Conservation (phyloP, 768 basidiomycete genomes). For the Mycena capillaripes region DNA sequence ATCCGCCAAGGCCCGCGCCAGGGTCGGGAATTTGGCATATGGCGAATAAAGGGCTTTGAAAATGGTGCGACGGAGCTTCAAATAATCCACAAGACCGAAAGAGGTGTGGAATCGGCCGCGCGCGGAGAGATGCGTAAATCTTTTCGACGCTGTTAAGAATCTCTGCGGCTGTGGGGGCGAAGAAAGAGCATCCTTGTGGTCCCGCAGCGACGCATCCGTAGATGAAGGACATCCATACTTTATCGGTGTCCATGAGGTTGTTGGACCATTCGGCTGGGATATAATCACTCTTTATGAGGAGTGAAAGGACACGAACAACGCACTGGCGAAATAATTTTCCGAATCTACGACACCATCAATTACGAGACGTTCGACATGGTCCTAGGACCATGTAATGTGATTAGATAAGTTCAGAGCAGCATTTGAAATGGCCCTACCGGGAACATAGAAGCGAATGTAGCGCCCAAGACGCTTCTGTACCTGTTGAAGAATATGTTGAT, state of each 20-base stretch:
- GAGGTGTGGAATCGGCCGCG: constrained; percentile 48
- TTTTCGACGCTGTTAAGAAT: constrained; percentile 53
- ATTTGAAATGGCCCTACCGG: constrained; percentile 11
- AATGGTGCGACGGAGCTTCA: constrained; percentile 43
- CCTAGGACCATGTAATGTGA: constrained; percentile 6
- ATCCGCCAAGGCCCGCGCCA: constrained; percentile 53
- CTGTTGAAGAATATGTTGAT: constrained; percentile 8
- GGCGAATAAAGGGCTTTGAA: constrained; percentile 54
- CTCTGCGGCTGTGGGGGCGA: constrained; percentile 49
- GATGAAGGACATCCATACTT: constrained; percentile 52
- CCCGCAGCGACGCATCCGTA: constrained; percentile 54
- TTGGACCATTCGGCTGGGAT: constrained; percentile 22
- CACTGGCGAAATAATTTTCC: constrained; percentile 32
- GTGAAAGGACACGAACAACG: neutral
- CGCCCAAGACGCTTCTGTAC: constrained; percentile 32
- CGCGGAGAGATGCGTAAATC: constrained; percentile 47
- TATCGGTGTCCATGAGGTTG: constrained; percentile 48
- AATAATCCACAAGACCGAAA: constrained; percentile 56
- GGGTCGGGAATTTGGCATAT: constrained; percentile 46
- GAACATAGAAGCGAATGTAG: constrained; percentile 37
- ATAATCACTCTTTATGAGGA: neutral
- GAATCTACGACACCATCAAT: constrained; percentile 34
- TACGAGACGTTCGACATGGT: constrained; percentile 30
- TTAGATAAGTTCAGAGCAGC: neutral
- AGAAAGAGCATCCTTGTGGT: constrained; percentile 52